Conservation (phyloP, 306 rosid species). For the Erythrophleum fordii region DNA sequence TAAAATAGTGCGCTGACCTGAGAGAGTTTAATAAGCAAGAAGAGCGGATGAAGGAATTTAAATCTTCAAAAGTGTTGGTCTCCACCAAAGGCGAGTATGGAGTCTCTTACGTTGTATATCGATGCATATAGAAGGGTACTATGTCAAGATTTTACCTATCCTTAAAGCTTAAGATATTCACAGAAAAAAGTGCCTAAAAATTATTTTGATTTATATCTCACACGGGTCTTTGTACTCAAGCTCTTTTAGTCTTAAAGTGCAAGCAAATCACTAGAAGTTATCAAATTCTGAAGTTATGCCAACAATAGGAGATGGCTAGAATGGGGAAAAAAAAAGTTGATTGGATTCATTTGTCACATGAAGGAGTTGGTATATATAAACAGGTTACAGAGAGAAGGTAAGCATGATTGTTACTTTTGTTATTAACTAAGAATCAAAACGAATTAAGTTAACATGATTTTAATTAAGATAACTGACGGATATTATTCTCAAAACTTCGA, state of each 20-base stretch:
- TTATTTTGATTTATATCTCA: not conserved
- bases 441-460: not conserved
- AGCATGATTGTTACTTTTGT: not conserved
- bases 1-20: not conserved
- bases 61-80: not conserved
- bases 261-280: no score
- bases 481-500: not conserved
- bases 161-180: not conserved
- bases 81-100: not conserved
- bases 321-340: no score
- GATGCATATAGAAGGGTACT: not conserved
- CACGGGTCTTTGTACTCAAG: no score
- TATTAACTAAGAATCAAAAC: not conserved
- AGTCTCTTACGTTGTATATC: not conserved
- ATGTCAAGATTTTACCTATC: not conserved
- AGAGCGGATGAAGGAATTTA: not conserved
- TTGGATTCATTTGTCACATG: no score
- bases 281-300: no score
- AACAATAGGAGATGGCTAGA: no score
- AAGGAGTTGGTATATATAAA: not conserved
- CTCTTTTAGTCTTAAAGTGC: no score
- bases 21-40: not conserved
- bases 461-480: not conserved
- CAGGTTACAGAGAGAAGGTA: not conserved
- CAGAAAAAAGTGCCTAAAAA: not conserved